Evolutionary conservation across 495 filamentous ascomycete species (phyloP).

Genomic region (Aspergillus conjunctus): DNA sequence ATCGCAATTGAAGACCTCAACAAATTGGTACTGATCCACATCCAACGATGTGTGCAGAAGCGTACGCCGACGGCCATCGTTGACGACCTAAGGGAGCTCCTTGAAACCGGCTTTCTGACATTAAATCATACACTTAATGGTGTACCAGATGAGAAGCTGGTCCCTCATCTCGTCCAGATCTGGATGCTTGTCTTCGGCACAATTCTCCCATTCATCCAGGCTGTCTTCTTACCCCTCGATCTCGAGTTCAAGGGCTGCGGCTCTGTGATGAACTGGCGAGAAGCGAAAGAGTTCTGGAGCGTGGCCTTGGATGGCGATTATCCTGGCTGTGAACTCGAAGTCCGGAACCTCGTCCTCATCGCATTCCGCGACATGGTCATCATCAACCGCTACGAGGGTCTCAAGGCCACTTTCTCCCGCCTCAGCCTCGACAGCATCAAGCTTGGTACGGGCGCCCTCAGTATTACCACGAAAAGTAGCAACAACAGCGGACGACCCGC

Average conservation of each 20-base stretch:
- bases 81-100: conserved; percentile 77
- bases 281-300: conserved; percentile 89
- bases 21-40: conserved; percentile 75
- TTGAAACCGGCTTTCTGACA: conserved; percentile 78
- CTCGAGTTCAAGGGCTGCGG: conserved; percentile 89
- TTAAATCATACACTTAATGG: conserved; percentile 80
- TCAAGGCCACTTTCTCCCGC: conserved; percentile 88
- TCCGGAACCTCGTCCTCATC: conserved; percentile 85
- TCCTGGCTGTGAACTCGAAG: conserved; percentile 66
- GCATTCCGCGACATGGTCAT: conserved; percentile 88
- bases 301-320: conserved; percentile 36
- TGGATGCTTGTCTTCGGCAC: conserved; percentile 91
- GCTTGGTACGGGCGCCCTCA: conserved; percentile 53
- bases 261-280: conserved; percentile 68
- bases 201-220: conserved; percentile 92
- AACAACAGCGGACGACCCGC: conserved; percentile 58
- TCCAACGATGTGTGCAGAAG: conserved; percentile 74
- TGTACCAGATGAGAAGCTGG: conserved; percentile 78
- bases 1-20: conserved; percentile 95
- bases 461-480: conserved; percentile 50
- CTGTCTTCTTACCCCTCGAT: conserved; percentile 91
- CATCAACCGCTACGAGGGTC: conserved; percentile 76
- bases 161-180: conserved; percentile 84
- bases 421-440: conserved; percentile 82
- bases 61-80: conserved; percentile 68